Evolutionary conservation across 2,329 filamentous ascomycete genomes (phyloP).

Genomic region (Xylaria sp.): DNA sequence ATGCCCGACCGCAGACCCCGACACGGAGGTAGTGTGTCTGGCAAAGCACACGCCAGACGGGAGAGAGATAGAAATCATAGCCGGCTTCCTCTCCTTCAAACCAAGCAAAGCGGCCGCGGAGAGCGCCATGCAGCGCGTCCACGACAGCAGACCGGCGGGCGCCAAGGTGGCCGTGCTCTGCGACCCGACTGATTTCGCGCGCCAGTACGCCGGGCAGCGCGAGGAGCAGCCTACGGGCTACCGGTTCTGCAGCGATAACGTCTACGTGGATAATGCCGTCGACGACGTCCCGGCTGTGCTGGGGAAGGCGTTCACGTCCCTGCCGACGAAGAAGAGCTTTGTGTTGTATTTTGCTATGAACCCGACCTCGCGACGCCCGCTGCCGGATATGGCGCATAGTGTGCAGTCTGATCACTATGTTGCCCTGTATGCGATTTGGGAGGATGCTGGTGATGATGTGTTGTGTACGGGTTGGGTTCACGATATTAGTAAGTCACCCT

Average conservation of each 20-base stretch:
- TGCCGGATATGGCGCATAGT: slow-evolving; percentile 64
- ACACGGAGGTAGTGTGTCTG: slow-evolving; percentile 56
- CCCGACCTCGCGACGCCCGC: slow-evolving; percentile 56
- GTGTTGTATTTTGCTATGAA: slow-evolving; percentile 64
- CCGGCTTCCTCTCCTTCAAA: slow-evolving; percentile 57
- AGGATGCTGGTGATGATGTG: slow-evolving; percentile 57
- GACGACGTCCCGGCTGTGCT: slow-evolving; percentile 57
- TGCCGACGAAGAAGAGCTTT: slow-evolving; percentile 59
- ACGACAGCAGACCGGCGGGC: slow-evolving; percentile 54
- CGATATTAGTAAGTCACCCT: slow-evolving; percentile 50
- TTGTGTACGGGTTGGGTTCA: slow-evolving; percentile 58
- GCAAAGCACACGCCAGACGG: slow-evolving; percentile 47
- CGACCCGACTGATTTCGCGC: slow-evolving; percentile 53
- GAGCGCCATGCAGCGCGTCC: slow-evolving; percentile 51
- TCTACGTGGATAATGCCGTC: slow-evolving; percentile 60
- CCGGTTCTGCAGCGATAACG: slow-evolving; percentile 63
- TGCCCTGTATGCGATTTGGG: slow-evolving; percentile 63
- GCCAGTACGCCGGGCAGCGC: slow-evolving; percentile 57
- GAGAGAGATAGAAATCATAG: slow-evolving; percentile 50
- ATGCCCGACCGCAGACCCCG: slow-evolving; percentile 50
- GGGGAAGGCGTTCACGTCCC: slow-evolving; percentile 58
- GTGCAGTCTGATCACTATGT: slow-evolving; percentile 68
- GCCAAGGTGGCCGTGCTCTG: slow-evolving; percentile 53
- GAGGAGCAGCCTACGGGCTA: slow-evolving; percentile 60
- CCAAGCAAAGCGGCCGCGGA: slow-evolving; percentile 50